phyloP scores from a whole-genome alignment of 768 basidiomycete species.

The Boletales sp. region DNA sequence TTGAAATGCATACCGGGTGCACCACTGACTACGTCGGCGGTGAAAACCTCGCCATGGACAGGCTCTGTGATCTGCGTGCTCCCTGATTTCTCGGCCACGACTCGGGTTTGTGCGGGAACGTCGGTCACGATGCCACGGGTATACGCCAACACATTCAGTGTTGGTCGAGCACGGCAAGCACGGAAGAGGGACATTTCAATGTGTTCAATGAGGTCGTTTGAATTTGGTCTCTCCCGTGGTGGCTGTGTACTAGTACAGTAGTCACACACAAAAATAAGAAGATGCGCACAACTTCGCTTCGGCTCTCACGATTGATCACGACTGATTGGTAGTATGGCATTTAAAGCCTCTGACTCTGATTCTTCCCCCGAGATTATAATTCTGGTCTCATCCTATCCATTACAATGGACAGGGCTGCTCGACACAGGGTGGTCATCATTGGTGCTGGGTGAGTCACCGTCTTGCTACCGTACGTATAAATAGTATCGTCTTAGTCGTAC shows the following conservation, averaged over 20 bases:
- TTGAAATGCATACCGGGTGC: conserved; percentile 62
- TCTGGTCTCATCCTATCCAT: background rate
- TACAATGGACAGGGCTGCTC: background rate
- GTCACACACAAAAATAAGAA: too few relatives aligned
- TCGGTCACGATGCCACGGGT: conserved; percentile 21
- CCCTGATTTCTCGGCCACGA: conserved; percentile 17
- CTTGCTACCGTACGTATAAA: too few relatives aligned
- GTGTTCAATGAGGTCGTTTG: background rate
- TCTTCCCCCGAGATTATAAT: too few relatives aligned
- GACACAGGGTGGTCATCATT: conserved; percentile 17
- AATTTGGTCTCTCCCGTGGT: conserved; percentile 11
- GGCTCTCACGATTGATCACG: too few relatives aligned
- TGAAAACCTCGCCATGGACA: conserved; percentile 56
- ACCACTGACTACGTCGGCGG: conserved; percentile 82
- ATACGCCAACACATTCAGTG: conserved; percentile 11
- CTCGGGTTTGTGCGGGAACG: conserved; percentile 19
- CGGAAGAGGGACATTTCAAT: conserved; percentile 62
- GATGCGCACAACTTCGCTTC: too few relatives aligned
- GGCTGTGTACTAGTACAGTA: conserved; percentile 19
- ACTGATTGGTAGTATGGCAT: too few relatives aligned
- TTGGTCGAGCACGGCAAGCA: conserved; percentile 32
- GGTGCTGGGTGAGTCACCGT: conserved; percentile 19
- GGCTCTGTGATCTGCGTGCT: conserved; percentile 41
- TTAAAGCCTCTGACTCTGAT: too few relatives aligned
- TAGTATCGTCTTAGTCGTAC: background rate